phyloP scores from a whole-genome alignment of 148 eudicot genomes.

The Spergularia marina region DNA sequence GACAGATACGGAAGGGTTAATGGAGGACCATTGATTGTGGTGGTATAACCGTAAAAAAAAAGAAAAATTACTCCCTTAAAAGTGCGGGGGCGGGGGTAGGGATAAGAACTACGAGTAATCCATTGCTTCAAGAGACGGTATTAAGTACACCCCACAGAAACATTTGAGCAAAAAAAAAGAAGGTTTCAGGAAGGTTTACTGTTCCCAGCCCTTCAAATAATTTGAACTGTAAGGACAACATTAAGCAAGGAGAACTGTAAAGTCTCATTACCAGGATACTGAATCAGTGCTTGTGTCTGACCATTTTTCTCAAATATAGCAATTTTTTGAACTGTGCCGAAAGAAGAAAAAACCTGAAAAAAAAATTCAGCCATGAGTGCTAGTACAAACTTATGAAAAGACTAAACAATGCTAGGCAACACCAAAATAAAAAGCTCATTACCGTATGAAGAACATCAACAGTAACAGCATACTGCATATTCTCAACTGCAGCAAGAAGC shows the following conservation, averaged over 20 bases:
- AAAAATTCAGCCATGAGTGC: not conserved
- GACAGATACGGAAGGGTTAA: too few species aligned
- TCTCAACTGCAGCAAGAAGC: constrained; percentile 77
- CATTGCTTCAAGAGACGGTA: too few species aligned
- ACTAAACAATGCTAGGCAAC: not conserved
- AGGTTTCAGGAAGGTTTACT: too few species aligned
- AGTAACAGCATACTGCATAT: constrained; percentile 79
- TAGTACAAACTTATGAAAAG: not conserved
- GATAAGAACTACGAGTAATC: too few species aligned
- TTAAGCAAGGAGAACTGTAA: not conserved
- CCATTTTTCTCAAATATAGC: constrained; percentile 89
- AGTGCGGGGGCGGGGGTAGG: too few species aligned
- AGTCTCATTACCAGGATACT: constrained; percentile 60
- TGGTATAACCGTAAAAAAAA: too few species aligned
- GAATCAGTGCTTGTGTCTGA: constrained; percentile 69
- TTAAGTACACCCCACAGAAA: too few species aligned
- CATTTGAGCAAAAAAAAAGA: too few species aligned
- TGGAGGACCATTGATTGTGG: too few species aligned
- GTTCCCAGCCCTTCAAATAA: too few species aligned
- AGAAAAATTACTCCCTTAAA: too few species aligned
- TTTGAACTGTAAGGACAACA: not conserved
- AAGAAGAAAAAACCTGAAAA: constrained; percentile 73
- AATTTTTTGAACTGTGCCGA: constrained; percentile 77
- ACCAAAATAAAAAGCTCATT: constrained; percentile 6
- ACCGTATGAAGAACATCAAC: constrained; percentile 77